Conservation (phyloP, 345 rosid genomes). For the Viola odorata region DNA sequence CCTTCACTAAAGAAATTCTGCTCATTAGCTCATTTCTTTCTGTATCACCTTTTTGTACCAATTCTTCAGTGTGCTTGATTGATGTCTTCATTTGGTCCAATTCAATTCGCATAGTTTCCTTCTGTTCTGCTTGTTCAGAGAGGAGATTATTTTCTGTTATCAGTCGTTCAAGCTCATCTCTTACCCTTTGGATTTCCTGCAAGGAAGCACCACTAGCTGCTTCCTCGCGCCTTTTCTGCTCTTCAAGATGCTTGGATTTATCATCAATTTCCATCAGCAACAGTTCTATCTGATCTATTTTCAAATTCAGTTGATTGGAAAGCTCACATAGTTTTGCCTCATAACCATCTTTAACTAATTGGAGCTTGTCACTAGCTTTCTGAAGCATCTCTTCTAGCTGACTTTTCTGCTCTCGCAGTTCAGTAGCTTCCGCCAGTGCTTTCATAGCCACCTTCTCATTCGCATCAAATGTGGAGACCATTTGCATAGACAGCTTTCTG, state of each 20-base stretch:
- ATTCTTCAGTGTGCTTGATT: slow-evolving; percentile 35
- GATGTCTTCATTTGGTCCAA: slow-evolving; percentile 38
- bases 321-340: slow-evolving; percentile 46
- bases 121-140: slow-evolving; percentile 28
- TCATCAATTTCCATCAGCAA: slow-evolving; percentile 42
- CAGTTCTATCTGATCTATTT: slow-evolving; percentile 40
- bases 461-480: slow-evolving; percentile 71
- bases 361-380: slow-evolving; percentile 50
- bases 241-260: slow-evolving; percentile 46
- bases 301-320: slow-evolving; percentile 35
- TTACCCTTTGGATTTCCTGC: slow-evolving; percentile 35
- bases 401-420: slow-evolving; percentile 50
- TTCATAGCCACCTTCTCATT: slow-evolving; percentile 78
- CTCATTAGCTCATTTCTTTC: slow-evolving; percentile 39
- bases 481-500: slow-evolving; percentile 59
- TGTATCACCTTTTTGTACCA: slow-evolving; percentile 32
- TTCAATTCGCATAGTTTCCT: slow-evolving; percentile 37
- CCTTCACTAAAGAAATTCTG: slow-evolving; percentile 34
- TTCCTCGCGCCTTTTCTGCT: slow-evolving; percentile 44
- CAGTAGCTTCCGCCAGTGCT: slow-evolving; percentile 69
- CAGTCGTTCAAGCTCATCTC: slow-evolving; percentile 40
- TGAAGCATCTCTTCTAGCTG: slow-evolving; percentile 56
- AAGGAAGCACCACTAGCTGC: slow-evolving; percentile 30
- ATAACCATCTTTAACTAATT: slow-evolving; percentile 36
- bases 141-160: slow-evolving; percentile 24